Base-by-base conservation (phyloP, 768 basidiomycete genomes). In the Amylocystis lapponica region DNA sequence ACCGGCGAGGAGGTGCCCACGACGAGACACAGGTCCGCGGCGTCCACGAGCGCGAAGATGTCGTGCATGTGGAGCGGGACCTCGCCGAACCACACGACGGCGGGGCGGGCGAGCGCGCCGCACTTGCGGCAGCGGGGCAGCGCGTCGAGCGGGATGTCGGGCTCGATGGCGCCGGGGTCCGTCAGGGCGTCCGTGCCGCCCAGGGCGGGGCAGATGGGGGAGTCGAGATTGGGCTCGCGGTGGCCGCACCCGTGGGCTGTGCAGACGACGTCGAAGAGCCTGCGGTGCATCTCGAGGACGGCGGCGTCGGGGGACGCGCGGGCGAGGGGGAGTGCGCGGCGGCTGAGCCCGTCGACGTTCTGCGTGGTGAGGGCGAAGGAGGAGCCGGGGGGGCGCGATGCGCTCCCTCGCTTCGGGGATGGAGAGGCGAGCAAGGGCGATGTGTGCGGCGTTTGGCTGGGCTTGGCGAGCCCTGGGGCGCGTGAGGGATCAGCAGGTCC, bases 241-340 rank as follows among this genome's bases (percentile, higher is more conserved):
- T 72, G 62, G 17, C 55, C 51, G 52, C 79, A 81, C 1, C 43
- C 27, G 30, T 47, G 46, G 20, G 27, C 33, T 8, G 52, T 44
- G 66, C 80, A 83, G 26, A 59, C 32, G 5, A 75, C 65, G 46
- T 77, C 74, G 48, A 76, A 71, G 9, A 80, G 57, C 20, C 70
- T 54, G 0, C 80, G 79, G 47, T 83, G 82, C 78, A 81, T 83
- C 53, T 83, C 78, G 19, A 77, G 36, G 3, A 54, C 21, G 9
- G 38, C 17, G 6, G 45, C 35, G 9, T 45, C 36, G 5, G 26
- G 30, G 10, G 20, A n/a, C 17, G 16, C 29, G 11, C 16, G 16
- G n/a, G 9, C 17, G 9, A 13, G 26, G 14, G 11, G 26, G 20
- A 72, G 54, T 2, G 76, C 67, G 41, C 63, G 57, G 4, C 55